These are phyloP conservation scores for Blastobotrys peoriensis DNA, from an alignment of 805 yeast species.

Conservation along the genomic window DNA sequence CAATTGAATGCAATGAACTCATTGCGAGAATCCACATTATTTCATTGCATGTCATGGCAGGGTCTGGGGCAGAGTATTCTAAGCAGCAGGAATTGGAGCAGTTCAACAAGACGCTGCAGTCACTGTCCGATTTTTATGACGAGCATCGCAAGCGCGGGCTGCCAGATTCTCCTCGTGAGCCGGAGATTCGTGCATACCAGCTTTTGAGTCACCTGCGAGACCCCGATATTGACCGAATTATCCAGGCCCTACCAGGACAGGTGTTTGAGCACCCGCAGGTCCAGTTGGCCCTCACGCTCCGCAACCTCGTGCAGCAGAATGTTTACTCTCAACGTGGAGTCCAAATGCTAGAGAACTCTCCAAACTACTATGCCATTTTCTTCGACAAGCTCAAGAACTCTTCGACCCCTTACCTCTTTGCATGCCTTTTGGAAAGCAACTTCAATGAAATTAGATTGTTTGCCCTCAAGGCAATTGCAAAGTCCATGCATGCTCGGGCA, in stretches of 20 bases:
- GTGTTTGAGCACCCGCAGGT: slow-evolving; percentile 51
- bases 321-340: slow-evolving; percentile 38
- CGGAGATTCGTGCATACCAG: slow-evolving; percentile 89
- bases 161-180: slow-evolving; percentile 48
- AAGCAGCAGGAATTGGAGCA: slow-evolving; percentile 96
- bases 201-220: slow-evolving; percentile 74
- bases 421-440: slow-evolving; percentile 69
- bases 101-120: slow-evolving; percentile 82
- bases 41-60: slow-evolving; percentile 81
- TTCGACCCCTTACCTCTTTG: slow-evolving; percentile 55
- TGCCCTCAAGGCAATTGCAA: slow-evolving; percentile 61
- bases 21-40: slow-evolving; percentile 85
- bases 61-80: slow-evolving; percentile 63
- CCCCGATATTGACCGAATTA: slow-evolving; percentile 72
- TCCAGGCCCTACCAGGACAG: slow-evolving; percentile 58
- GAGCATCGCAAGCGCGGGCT: slow-evolving; percentile 71
- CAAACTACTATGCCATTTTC: slow-evolving; percentile 57
- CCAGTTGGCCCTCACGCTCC: slow-evolving; percentile 64
- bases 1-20: slow-evolving; percentile 84
- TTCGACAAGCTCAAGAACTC: slow-evolving; percentile 39
- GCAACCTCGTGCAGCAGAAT: slow-evolving; percentile 62
- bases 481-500: slow-evolving; percentile 63
- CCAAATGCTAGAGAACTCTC: slow-evolving; percentile 51
- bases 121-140: slow-evolving; percentile 78
- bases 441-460: slow-evolving; percentile 72